phyloP scores from a whole-genome alignment of 1,284 basidiomycete genomes.

The Meripilus lineatus region DNA sequence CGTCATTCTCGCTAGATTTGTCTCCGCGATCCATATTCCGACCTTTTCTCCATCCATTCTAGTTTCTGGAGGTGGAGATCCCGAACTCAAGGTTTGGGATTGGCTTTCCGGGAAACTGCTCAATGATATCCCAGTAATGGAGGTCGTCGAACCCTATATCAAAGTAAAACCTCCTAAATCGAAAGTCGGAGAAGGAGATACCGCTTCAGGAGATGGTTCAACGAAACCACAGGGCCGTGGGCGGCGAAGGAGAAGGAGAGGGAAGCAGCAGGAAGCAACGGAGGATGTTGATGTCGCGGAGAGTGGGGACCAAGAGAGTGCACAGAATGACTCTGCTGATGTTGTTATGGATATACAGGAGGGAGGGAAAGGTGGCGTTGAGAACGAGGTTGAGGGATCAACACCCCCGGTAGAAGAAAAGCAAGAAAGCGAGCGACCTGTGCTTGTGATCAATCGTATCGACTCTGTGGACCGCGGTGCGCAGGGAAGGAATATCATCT shows the following conservation, averaged over 20 bases:
- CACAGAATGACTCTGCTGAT: slow-evolving; percentile 15
- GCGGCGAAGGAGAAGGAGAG: slow-evolving; percentile 14
- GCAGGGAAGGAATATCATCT: slow-evolving; percentile 43
- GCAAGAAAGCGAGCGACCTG: slow-evolving; percentile 22
- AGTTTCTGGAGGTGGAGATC: slow-evolving; percentile 87
- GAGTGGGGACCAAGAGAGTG: slow-evolving; percentile 18
- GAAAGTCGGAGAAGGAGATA: slow-evolving; percentile 23
- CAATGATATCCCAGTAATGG: slow-evolving; percentile 49
- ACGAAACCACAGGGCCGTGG: slow-evolving; percentile 29
- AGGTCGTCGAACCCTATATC: slow-evolving; percentile 58
- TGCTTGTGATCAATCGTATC: slow-evolving; percentile 53
- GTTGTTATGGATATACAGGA: too few relatives aligned
- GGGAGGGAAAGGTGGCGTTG: slow-evolving; percentile 14
- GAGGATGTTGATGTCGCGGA: slow-evolving; percentile 14
- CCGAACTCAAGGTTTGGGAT: slow-evolving; percentile 73
- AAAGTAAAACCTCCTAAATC: slow-evolving; percentile 39
- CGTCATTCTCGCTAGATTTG: slow-evolving; percentile 48
- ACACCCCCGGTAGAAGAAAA: slow-evolving; percentile 11
- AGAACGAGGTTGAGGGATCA: slow-evolving; percentile 14
- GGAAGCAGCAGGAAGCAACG: slow-evolving; percentile 14
- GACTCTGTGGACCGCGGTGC: slow-evolving; percentile 32
- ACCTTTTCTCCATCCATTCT: slow-evolving; percentile 43
- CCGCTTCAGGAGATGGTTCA: slow-evolving; percentile 32
- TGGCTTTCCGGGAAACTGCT: slow-evolving; percentile 61
- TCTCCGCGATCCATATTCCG: slow-evolving; percentile 77